Evolutionary conservation across 345 rosid species (phyloP), one percentile per base, ranked within the genome.

Genomic region (Cardamine resedifolia): DNA sequence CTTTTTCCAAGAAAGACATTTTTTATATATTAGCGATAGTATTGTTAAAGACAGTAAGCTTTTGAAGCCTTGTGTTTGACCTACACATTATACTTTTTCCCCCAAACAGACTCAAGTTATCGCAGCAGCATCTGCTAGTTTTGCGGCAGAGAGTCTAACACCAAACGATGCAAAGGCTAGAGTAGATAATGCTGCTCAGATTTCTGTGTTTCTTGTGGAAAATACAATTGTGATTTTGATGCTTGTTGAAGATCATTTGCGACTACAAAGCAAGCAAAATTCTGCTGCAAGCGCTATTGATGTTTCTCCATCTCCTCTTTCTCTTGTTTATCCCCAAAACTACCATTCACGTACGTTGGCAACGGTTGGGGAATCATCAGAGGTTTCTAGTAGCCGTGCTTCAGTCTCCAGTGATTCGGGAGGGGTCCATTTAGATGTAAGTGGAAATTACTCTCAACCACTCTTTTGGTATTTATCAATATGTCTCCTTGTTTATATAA

Each of bases 181-280:
- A 83, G 93, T 96, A 58, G 88, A 88, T 67, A 85, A 82, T 86
- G 96, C 94, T 70, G 93, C 99, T 19, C 98, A 85, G 82, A 86
- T 90, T 75, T 95, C 97, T 18, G 99, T 95, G 67, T 86, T 77
- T 80, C 86, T 95, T 81, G 99, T 95, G 52, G 99, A 95, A 83
- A 95, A 95, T 82, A 88, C 99, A 70, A 90, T 91, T 66, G 99
- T 95, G 45, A 90, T 95, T 60, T 74, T 95, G 68, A 95, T 95
- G 99, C 96, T 95, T 73, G 99, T 95, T 19, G 99, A 95, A 82
- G 99, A 95, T 77, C 99, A 95, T 81, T 79, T 95, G 76, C 84
- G 99, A 66, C 66, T 91, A 51, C 99, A 91, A 79, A 91, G 99
- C 87, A 95, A 88, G 77, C 83, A 88, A 71, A 83, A 85, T 62